phyloP scores from a whole-genome alignment of 2,329 filamentous ascomycete species.

The Rugonectria rugulosa region DNA sequence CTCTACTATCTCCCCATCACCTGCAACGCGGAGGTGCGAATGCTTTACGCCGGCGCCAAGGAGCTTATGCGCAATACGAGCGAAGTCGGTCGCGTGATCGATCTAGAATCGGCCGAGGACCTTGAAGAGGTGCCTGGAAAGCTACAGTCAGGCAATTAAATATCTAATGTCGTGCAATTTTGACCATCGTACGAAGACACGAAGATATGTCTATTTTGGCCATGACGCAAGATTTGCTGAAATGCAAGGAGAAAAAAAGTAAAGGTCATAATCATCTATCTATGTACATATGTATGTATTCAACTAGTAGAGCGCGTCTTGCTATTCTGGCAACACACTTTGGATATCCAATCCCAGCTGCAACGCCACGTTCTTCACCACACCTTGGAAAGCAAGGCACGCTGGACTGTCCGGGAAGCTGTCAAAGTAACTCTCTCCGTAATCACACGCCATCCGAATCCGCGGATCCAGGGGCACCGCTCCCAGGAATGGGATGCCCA shows the following conservation, averaged over 20 bases:
- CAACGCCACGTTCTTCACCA: conserved; percentile 76
- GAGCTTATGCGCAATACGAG: conserved; percentile 94
- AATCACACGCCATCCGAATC: conserved; percentile 96
- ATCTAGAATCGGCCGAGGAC: conserved; percentile 83
- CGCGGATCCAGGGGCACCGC: conserved; percentile 90
- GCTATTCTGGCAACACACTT: conserved; percentile 55
- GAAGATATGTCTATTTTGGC: conserved; percentile 3
- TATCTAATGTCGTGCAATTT: background rate
- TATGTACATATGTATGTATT: conserved; percentile 16
- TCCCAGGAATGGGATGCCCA: conserved; percentile 87
- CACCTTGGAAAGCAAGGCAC: conserved; percentile 79
- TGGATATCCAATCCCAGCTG: conserved; percentile 70
- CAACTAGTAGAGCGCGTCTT: conserved; percentile 23
- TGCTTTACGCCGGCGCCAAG: conserved; percentile 96
- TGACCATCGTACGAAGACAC: conserved; percentile 3
- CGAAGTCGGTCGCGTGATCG: conserved; percentile 87
- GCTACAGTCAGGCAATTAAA: conserved; percentile 42
- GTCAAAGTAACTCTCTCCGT: conserved; percentile 96
- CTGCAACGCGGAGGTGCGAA: conserved; percentile 84
- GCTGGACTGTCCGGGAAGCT: conserved; percentile 93
- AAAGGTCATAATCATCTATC: conserved; percentile 28
- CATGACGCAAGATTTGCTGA: no score
- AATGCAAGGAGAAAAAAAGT: conserved; percentile 3
- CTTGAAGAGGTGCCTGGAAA: conserved; percentile 80
- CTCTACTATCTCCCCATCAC: conserved; percentile 94